Evolutionary conservation across 176 grass and related monocot species (phyloP).

Genomic region (Poa annua): DNA sequence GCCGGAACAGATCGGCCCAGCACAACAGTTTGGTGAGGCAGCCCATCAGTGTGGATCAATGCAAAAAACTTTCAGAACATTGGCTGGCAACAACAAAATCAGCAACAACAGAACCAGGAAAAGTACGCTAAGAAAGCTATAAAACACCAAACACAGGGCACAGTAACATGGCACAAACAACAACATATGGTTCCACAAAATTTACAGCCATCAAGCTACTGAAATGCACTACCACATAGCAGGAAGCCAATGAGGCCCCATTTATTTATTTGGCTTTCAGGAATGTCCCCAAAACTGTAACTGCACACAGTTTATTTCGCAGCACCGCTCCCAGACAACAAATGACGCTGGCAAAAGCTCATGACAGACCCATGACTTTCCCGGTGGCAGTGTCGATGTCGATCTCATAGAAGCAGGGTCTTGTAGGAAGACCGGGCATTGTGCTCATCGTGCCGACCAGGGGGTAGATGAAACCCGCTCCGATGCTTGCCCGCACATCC

Average conservation of each 20-base stretch:
- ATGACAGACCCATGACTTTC: constrained; percentile 80
- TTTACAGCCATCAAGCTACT: constrained; percentile 13
- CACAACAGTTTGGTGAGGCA: too few relatives aligned
- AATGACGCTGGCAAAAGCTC: not conserved
- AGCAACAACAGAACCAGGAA: not conserved
- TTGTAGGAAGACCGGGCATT: constrained; percentile 93
- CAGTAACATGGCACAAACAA: constrained; percentile 9
- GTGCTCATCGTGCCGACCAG: constrained; percentile 95
- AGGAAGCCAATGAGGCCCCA: constrained; percentile 10
- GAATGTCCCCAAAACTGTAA: constrained; percentile 17
- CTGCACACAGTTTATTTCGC: constrained; percentile 11
- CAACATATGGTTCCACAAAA: constrained; percentile 2
- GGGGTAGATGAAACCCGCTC: constrained; percentile 93
- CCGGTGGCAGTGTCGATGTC: constrained; percentile 76
- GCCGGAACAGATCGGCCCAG: not conserved
- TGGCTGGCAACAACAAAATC: too few relatives aligned
- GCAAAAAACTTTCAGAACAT: too few relatives aligned
- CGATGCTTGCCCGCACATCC: constrained; percentile 88
- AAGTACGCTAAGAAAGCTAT: not conserved
- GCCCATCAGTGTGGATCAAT: too few relatives aligned
- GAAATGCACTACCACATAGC: not conserved
- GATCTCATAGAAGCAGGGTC: constrained; percentile 94
- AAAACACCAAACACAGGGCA: not conserved
- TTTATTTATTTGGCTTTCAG: constrained; percentile 34
- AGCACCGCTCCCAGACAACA: not conserved